Conservation (phyloP, 805 yeast species). For the Nakazawaea ernobii region DNA sequence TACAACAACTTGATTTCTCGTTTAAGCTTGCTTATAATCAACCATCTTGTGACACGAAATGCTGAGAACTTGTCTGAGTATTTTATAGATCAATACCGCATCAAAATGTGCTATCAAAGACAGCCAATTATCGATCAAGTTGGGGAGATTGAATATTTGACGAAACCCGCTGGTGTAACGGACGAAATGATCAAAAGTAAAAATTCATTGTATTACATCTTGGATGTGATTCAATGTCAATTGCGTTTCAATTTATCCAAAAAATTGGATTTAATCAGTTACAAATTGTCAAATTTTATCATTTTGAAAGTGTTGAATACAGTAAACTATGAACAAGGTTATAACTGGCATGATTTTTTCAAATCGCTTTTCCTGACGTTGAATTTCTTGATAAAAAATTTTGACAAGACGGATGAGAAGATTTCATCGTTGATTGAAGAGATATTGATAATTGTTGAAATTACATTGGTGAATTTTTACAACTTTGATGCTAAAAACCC, state of each 20-base stretch:
- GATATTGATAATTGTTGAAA: conserved; percentile 18
- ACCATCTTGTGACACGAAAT: conserved; percentile 19
- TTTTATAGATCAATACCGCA: conserved; percentile 28
- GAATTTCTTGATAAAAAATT: conserved; percentile 13
- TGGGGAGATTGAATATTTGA: conserved; percentile 14
- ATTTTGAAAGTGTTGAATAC: conserved; percentile 19
- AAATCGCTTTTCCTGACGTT: conserved; percentile 25
- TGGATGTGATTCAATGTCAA: conserved; percentile 26
- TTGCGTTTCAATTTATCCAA: conserved; percentile 32
- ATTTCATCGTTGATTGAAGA: conserved; percentile 21
- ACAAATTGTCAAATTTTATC: conserved; percentile 23
- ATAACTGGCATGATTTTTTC: conserved; percentile 31
- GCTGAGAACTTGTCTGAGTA: conserved; percentile 14
- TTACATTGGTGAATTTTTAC: conserved; percentile 12
- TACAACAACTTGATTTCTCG: too few relatives aligned
- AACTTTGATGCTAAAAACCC: not conserved
- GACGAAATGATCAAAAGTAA: conserved; percentile 17
- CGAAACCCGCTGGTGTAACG: not conserved
- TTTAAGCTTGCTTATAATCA: too few relatives aligned
- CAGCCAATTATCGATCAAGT: conserved; percentile 27
- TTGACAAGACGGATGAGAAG: conserved; percentile 7
- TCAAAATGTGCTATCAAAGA: conserved; percentile 36
- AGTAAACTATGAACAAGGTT: conserved; percentile 11
- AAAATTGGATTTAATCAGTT: conserved; percentile 26
- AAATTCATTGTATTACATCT: conserved; percentile 27